phyloP scores from a whole-genome alignment of 2,329 filamentous ascomycete species.

The Ophiosphaerella korrae region DNA sequence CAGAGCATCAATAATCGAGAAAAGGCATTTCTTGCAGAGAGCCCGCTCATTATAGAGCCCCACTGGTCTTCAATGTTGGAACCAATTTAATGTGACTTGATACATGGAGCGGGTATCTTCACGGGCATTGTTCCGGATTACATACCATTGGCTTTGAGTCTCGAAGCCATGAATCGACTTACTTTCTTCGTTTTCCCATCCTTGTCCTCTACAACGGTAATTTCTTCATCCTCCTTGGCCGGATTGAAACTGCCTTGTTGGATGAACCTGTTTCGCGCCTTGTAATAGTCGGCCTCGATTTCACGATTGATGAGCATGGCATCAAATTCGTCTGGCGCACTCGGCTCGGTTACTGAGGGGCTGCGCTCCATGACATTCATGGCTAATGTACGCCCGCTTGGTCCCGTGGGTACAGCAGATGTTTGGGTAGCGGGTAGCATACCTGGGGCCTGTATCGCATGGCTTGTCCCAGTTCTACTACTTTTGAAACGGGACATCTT shows the following conservation, averaged over 20 bases:
- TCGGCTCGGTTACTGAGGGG: constrained; percentile 37
- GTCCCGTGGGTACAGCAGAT: constrained; percentile 45
- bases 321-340: constrained; percentile 62
- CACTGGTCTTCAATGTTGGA: constrained; percentile 36
- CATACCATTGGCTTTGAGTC: constrained; percentile 52
- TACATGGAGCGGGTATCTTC: constrained; percentile 44
- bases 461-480: constrained; percentile 28
- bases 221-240: constrained; percentile 68
- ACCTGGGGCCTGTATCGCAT: constrained; percentile 20
- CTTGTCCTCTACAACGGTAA: constrained; percentile 70
- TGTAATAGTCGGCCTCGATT: constrained; percentile 82
- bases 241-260: constrained; percentile 79
- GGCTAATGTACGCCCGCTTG: constrained; percentile 61
- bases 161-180: constrained; percentile 76
- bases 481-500: constrained; percentile 52
- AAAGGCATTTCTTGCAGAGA: constrained; percentile 33
- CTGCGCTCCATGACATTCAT: constrained; percentile 62
- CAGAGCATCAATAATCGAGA: constrained; percentile 36
- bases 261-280: constrained; percentile 80
- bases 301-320: constrained; percentile 74
- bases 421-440: constrained; percentile 29
- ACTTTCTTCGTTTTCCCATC: constrained; percentile 64
- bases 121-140: constrained; percentile 46
- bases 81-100: constrained; percentile 46
- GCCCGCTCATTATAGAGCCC: constrained; percentile 40